Evolutionary conservation across 2,329 filamentous ascomycete genomes (phyloP), one percentile per base, ranked within the genome.

Genomic region (Fusarium zealandicum): DNA sequence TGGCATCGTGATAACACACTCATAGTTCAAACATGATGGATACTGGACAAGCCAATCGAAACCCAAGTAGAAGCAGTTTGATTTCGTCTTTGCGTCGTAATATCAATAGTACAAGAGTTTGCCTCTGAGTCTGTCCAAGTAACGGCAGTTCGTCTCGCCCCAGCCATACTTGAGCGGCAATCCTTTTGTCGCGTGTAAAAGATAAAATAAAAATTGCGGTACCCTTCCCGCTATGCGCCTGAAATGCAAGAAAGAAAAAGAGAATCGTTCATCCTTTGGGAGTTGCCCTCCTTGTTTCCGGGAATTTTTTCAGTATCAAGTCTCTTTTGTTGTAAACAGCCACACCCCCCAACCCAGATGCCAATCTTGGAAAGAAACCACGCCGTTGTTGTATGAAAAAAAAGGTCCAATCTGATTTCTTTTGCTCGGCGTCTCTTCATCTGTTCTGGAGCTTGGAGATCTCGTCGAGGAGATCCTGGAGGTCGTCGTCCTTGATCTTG

Each of bases 401-500:
- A 33, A 36, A 48, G n/a, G 12, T 42, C 40, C 36, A 35, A 39
- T 47, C 27, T 32, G 25, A 12, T 48, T 30, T 13, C 28, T 12
- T n/a, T 31, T 31, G 28, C 8, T 31, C 11, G 13, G 41, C 30
- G 35, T 38, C 57, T 70, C 65, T 58, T 70, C 65, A 75, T 57
- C 71, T 66, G 55, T 72, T 75, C 66, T 82, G 80, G 40, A 96
- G 79, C 80, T 96, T 96, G 66, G 87, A 90, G 76, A 98, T 89
- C 78, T 99, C 92, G 70, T 96, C 88, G 52, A 99, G 82, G 52
- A 98, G 79, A 59, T 92, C 88, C 74, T 96, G 89, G 61, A 99
- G 77, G 65, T 96, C 91, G 30, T 92, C 90, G 72, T 98, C 93
- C 57, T 83, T 84, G 69, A 98, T 96, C 78, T 99, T 99, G 74